A percentile compares a stretch with the other conserved stretches of the same genome.
phyloP scores from a whole-genome alignment of 805 yeast genomes.

The Priceomyces fermenticarens region DNA sequence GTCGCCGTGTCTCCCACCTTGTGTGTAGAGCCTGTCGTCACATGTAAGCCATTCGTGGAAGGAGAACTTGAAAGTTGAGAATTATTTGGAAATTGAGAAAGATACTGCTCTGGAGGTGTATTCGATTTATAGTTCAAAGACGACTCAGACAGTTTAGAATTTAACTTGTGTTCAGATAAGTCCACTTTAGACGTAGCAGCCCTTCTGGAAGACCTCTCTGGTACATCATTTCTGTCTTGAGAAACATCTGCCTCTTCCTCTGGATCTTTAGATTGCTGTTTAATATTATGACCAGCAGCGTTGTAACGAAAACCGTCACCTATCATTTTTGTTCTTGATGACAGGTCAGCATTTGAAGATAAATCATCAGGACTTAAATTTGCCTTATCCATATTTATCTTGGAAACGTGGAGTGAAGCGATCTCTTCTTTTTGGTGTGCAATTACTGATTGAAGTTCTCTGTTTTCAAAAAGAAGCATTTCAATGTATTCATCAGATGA shows the following conservation, averaged over 20 bases:
- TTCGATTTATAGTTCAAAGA: neutral
- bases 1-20: too few relatives aligned
- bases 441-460: constrained; percentile 20
- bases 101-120: too few relatives aligned
- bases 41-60: too few relatives aligned
- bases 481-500: constrained; percentile 32
- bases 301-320: neutral
- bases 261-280: neutral
- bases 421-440: constrained; percentile 9
- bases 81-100: too few relatives aligned
- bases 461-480: constrained; percentile 32
- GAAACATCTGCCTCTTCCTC: too few relatives aligned
- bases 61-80: too few relatives aligned
- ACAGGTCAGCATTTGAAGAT: constrained; percentile 1
- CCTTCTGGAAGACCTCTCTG: constrained; percentile 26
- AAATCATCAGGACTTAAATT: neutral
- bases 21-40: too few relatives aligned
- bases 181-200: constrained; percentile 5
- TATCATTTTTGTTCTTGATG: constrained; percentile 1
- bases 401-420: constrained; percentile 8
- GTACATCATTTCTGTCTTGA: constrained; percentile 11
- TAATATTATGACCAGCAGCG: neutral
- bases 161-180: neutral
- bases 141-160: neutral
- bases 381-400: constrained; percentile 6